Percentiles rank a stretch among this genome's conserved stretches.
Conservation (phyloP, 768 basidiomycete genomes). For the Tremella yokohamensis region DNA sequence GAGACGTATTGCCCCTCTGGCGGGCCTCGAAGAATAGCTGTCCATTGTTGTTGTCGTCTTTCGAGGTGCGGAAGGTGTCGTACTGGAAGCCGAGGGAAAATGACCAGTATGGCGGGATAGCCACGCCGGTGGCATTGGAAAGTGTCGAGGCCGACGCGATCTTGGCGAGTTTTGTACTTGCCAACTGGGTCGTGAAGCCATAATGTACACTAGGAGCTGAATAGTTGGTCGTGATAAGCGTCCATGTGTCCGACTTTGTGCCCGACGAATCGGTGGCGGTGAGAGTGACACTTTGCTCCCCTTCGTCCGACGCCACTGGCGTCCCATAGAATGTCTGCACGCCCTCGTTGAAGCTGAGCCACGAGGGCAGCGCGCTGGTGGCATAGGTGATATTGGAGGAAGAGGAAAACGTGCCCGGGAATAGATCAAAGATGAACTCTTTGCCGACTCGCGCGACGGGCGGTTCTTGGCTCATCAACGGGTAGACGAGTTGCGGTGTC, state of each 20-base stretch:
- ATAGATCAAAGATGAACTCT: constrained; percentile 68
- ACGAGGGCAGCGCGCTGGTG: constrained; percentile 62
- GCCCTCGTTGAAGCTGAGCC: constrained; percentile 69
- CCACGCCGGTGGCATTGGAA: constrained; percentile 54
- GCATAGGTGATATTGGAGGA: constrained; percentile 61
- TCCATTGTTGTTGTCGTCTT: constrained; percentile 53
- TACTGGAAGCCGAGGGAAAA: constrained; percentile 82
- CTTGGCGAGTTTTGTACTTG: constrained; percentile 60
- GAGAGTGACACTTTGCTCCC: constrained; percentile 61
- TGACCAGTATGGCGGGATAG: constrained; percentile 81
- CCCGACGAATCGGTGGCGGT: constrained; percentile 59
- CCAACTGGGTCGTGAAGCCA: constrained; percentile 63
- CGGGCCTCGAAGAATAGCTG: constrained; percentile 61
- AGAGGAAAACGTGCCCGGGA: constrained; percentile 66
- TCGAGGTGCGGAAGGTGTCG: constrained; percentile 60
- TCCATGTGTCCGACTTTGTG: constrained; percentile 27
- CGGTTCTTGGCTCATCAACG: constrained; percentile 71
- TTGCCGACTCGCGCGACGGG: constrained; percentile 66
- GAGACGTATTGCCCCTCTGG: constrained; percentile 62
- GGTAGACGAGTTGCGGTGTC: constrained; percentile 55
- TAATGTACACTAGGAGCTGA: constrained; percentile 62
- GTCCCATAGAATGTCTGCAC: constrained; percentile 66
- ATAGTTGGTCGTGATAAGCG: constrained; percentile 52
- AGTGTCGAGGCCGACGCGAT: constrained; percentile 43
- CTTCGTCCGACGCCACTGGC: constrained; percentile 64